Percentiles rank a stretch among this genome's conserved stretches.
phyloP scores from a whole-genome alignment of 75 land plant species.

The Adiantum capillusveneris region DNA sequence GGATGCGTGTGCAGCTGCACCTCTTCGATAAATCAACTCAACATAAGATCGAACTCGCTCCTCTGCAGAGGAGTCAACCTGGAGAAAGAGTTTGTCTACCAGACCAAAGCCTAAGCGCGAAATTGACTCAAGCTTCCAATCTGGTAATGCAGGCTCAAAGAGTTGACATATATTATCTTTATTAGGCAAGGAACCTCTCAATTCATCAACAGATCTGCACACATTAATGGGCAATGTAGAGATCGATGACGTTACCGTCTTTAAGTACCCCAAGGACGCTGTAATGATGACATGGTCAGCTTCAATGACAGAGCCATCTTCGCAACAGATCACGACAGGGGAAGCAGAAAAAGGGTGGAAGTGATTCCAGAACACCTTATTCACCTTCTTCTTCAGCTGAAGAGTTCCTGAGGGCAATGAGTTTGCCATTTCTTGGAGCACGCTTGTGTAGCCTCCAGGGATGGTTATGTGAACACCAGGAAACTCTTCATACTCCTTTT shows the following conservation, averaged over 20 bases:
- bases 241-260: conserved; percentile 30
- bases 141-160: conserved; percentile 59
- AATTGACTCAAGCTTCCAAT: conserved; percentile 52
- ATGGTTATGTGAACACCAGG: conserved; percentile 75
- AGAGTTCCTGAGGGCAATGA: conserved; percentile 50
- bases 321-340: conserved; percentile 54
- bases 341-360: not conserved
- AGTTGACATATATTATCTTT: not conserved
- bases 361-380: conserved; percentile 42
- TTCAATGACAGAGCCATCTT: conserved; percentile 35
- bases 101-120: conserved; percentile 66
- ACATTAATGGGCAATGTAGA: not conserved
- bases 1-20: not conserved
- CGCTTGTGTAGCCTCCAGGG: conserved; percentile 54
- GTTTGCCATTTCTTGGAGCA: conserved; percentile 46
- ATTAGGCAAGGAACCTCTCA: not conserved
- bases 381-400: conserved; percentile 48
- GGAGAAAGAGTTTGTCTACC: conserved; percentile 70
- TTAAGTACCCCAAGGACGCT: conserved; percentile 70
- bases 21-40: conserved; percentile 14
- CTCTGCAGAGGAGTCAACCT: conserved; percentile 9
- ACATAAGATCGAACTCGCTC: conserved; percentile 33
- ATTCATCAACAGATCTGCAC: conserved; percentile 4
- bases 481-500: conserved; percentile 58
- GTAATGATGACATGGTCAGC: conserved; percentile 87